Evolutionary conservation across 2,329 filamentous ascomycete genomes (phyloP).

Genomic region (Apiospora sp.): DNA sequence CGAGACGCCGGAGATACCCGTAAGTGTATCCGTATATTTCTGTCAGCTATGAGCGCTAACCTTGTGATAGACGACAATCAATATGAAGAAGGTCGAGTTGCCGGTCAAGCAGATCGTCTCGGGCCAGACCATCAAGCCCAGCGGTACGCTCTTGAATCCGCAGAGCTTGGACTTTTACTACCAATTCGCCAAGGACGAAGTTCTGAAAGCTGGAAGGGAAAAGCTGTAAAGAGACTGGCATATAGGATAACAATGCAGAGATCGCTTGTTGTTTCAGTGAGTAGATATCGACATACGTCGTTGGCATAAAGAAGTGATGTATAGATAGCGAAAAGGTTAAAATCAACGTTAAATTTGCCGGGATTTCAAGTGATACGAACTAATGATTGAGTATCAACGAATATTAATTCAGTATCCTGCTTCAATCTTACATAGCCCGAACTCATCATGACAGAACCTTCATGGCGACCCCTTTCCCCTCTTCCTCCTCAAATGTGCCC

Average conservation of each 20-base stretch:
- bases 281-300: not conserved
- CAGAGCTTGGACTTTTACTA: conserved; percentile 81
- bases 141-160: conserved; percentile 80
- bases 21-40: conserved; percentile 52
- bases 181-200: conserved; percentile 77
- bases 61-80: conserved; percentile 74
- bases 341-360: not conserved
- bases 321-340: not conserved
- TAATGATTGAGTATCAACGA: not conserved
- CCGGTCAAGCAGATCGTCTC: conserved; percentile 87
- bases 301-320: too few relatives aligned
- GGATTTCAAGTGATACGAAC: not conserved
- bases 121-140: conserved; percentile 76
- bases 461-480: not conserved
- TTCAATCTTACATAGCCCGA: not conserved
- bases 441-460: conserved; percentile 19
- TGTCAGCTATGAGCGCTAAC: not conserved
- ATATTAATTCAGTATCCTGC: not conserved
- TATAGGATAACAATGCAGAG: conserved; percentile 20
- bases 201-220: conserved; percentile 56
- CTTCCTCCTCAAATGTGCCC: conserved; percentile 44
- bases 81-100: conserved; percentile 85
- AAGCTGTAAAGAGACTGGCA: conserved; percentile 50
- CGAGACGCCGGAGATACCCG: conserved; percentile 81
- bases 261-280: not conserved